Conservation (phyloP, 2,329 filamentous ascomycete species). For the Colletotrichum cuscutae region DNA sequence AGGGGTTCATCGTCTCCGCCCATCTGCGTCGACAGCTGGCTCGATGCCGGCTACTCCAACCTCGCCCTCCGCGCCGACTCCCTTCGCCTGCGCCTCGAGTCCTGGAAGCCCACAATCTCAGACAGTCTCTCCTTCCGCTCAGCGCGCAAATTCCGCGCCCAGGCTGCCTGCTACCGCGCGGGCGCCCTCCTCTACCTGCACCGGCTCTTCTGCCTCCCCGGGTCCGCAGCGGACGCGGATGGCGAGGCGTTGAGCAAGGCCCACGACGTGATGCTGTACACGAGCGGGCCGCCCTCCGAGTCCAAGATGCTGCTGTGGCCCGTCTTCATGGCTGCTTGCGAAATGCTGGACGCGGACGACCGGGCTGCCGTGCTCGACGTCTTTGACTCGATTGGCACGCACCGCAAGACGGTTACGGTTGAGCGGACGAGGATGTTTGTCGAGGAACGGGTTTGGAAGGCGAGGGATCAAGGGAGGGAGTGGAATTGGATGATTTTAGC, state of each 20-base stretch:
- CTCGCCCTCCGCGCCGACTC: slow-evolving; percentile 35
- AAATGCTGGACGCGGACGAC: slow-evolving; percentile 40
- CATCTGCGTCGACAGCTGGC: neutral
- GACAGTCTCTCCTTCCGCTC: slow-evolving; percentile 38
- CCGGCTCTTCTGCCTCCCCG: slow-evolving; percentile 40
- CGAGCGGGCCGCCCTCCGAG: slow-evolving; percentile 38
- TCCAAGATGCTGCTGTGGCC: slow-evolving; percentile 44
- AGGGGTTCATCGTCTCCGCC: neutral
- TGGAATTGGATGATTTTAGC: slow-evolving; percentile 46
- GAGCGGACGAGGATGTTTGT: slow-evolving; percentile 41
- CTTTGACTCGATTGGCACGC: slow-evolving; percentile 40
- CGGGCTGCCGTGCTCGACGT: slow-evolving; percentile 37
- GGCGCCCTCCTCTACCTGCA: slow-evolving; percentile 42
- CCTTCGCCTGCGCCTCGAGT: slow-evolving; percentile 35
- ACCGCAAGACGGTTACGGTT: slow-evolving; percentile 41
- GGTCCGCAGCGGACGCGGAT: slow-evolving; percentile 38
- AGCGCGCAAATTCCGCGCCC: slow-evolving; percentile 41
- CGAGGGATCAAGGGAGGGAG: slow-evolving; percentile 38
- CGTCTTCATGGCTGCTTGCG: slow-evolving; percentile 42
- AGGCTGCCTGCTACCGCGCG: slow-evolving; percentile 41
- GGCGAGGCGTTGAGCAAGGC: slow-evolving; percentile 39
- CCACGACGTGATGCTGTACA: slow-evolving; percentile 43
- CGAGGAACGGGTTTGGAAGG: slow-evolving; percentile 42
- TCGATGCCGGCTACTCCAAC: neutral
- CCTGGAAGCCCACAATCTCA: slow-evolving; percentile 40